Conservation (phyloP, 108 stramenopile species). For the Epithemia pelagica region DNA sequence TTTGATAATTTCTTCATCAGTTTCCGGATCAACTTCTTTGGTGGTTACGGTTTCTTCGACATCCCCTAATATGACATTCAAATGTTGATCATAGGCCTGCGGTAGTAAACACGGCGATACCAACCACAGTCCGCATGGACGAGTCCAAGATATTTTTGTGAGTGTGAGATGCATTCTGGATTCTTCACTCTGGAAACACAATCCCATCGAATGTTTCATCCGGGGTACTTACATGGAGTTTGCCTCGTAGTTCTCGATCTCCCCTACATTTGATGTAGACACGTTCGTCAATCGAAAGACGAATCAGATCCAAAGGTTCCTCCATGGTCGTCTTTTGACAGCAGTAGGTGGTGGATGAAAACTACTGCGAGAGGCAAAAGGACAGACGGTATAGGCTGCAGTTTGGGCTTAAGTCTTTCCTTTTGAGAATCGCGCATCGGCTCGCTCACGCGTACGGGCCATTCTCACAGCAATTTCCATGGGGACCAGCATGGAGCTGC, state of each 20-base stretch:
- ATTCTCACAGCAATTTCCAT: too few relatives aligned
- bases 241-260: constrained; percentile 93
- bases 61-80: constrained; percentile 98
- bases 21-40: constrained; percentile 93
- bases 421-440: too few relatives aligned
- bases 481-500: too few relatives aligned
- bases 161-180: too few relatives aligned
- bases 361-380: too few relatives aligned
- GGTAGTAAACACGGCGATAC: neutral
- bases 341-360: neutral
- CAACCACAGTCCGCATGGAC: too few relatives aligned
- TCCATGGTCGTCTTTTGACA: constrained; percentile 80
- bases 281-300: constrained; percentile 95
- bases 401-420: too few relatives aligned
- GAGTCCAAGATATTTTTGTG: neutral
- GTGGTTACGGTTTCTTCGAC: constrained; percentile 97
- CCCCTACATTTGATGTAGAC: constrained; percentile 99
- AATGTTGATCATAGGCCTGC: constrained; percentile 97
- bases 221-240: constrained; percentile 94
- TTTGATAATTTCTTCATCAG: constrained; percentile 94
- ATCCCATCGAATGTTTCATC: too few relatives aligned
- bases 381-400: too few relatives aligned
- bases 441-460: too few relatives aligned
- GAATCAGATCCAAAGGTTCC: constrained; percentile 97
- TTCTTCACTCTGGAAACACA: too few relatives aligned